These are phyloP conservation scores for Phytophthora colocasiae DNA, from an alignment of 352 stramenopile genomes.

Conservation along the genomic window DNA sequence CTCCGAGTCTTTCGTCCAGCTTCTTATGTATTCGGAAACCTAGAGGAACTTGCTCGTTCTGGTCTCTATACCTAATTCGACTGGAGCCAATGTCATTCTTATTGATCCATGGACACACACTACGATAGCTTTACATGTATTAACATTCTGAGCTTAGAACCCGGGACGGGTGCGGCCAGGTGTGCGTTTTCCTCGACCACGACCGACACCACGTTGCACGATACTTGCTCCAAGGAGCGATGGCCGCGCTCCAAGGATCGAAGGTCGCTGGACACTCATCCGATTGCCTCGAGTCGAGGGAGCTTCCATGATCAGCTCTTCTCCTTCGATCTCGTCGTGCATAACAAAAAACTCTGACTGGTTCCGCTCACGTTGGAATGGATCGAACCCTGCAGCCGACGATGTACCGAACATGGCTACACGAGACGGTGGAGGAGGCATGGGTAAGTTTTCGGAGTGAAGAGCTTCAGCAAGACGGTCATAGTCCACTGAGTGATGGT, in stretches of 20 bases:
- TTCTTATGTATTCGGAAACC: slow-evolving; percentile 22
- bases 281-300: slow-evolving; percentile 30
- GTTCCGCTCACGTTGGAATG: slow-evolving; percentile 47
- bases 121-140: slow-evolving; percentile 4
- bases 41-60: not conserved
- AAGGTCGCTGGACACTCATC: slow-evolving; percentile 20
- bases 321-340: slow-evolving; percentile 48
- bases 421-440: slow-evolving; percentile 59
- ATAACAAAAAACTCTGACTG: slow-evolving; percentile 65
- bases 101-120: slow-evolving; percentile 2
- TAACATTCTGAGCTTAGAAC: slow-evolving; percentile 6
- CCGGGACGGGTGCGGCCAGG: slow-evolving; percentile 1
- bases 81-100: not conserved
- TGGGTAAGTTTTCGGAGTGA: slow-evolving; percentile 38
- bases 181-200: slow-evolving; percentile 14
- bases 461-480: slow-evolving; percentile 51
- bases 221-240: slow-evolving; percentile 18
- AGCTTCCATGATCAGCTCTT: slow-evolving; percentile 45
- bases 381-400: slow-evolving; percentile 48
- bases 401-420: slow-evolving; percentile 76
- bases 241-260: slow-evolving; percentile 16
- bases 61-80: not conserved
- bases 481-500: slow-evolving; percentile 72
- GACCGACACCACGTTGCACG: slow-evolving; percentile 9
- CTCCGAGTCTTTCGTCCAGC: slow-evolving; percentile 3